phyloP scores from a whole-genome alignment of 805 yeast species.

The Candida saitoana region DNA sequence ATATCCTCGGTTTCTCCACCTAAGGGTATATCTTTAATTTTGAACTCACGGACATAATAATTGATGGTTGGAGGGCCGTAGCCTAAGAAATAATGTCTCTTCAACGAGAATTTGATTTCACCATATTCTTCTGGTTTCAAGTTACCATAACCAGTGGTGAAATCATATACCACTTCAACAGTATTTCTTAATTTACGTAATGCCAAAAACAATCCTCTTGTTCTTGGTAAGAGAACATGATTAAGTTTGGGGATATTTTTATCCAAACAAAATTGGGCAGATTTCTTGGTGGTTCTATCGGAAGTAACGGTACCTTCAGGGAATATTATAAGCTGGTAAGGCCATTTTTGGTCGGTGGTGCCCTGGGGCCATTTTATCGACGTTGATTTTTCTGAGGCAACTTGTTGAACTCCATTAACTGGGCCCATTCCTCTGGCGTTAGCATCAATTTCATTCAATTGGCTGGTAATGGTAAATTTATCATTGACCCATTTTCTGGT shows the following conservation, averaged over 20 bases:
- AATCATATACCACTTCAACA: slow-evolving; percentile 65
- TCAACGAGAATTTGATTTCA: slow-evolving; percentile 69
- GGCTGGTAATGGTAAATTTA: slow-evolving; percentile 51
- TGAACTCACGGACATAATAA: slow-evolving; percentile 58
- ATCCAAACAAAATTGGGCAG: slow-evolving; percentile 55
- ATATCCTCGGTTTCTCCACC: slow-evolving; percentile 37
- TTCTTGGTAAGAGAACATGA: slow-evolving; percentile 77
- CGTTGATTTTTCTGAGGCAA: slow-evolving; percentile 25
- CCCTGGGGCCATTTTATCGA: slow-evolving; percentile 31
- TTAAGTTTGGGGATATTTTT: slow-evolving; percentile 45
- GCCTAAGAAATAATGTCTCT: slow-evolving; percentile 62
- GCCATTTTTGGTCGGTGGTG: slow-evolving; percentile 20
- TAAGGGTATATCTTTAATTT: slow-evolving; percentile 60
- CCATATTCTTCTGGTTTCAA: slow-evolving; percentile 62
- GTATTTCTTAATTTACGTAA: slow-evolving; percentile 52
- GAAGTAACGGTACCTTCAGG: slow-evolving; percentile 95
- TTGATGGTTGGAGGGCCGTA: slow-evolving; percentile 64
- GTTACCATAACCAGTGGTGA: slow-evolving; percentile 81
- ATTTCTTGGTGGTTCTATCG: slow-evolving; percentile 54
- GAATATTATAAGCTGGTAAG: slow-evolving; percentile 67
- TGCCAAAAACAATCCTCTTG: slow-evolving; percentile 70
- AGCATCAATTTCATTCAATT: slow-evolving; percentile 55
- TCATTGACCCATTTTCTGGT: slow-evolving; percentile 86
- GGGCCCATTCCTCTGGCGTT: slow-evolving; percentile 57
- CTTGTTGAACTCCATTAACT: slow-evolving; percentile 37